Evolutionary conservation across 2,329 filamentous ascomycete genomes (phyloP).

Genomic region (Camptophora hylomeconis): DNA sequence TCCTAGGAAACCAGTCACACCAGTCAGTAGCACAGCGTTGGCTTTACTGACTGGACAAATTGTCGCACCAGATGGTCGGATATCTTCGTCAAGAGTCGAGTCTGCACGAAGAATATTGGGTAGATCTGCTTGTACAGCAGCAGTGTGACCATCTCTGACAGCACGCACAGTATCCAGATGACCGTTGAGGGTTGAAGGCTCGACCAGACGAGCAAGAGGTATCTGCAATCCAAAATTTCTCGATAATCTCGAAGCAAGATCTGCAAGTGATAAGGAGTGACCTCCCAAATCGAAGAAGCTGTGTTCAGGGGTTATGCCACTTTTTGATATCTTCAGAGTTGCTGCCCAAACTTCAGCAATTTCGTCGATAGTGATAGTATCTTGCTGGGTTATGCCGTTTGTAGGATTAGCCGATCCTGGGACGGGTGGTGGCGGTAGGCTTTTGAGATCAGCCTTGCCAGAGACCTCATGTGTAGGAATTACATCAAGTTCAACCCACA

Average conservation of each 20-base stretch:
- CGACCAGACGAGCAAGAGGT: slow-evolving; percentile 57
- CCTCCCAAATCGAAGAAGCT: slow-evolving; percentile 74
- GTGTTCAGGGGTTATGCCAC: slow-evolving; percentile 52
- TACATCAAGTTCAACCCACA: slow-evolving; percentile 61
- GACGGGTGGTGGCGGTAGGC: slow-evolving; percentile 51
- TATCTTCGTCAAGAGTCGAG: slow-evolving; percentile 55
- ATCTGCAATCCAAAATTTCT: slow-evolving; percentile 61
- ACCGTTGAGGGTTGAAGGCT: slow-evolving; percentile 57
- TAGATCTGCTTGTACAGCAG: slow-evolving; percentile 61
- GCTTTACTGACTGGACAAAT: slow-evolving; percentile 51
- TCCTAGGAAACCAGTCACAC: slow-evolving; percentile 63
- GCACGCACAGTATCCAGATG: slow-evolving; percentile 59
- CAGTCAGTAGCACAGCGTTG: slow-evolving; percentile 57
- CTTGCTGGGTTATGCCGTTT: slow-evolving; percentile 35
- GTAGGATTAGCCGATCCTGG: slow-evolving; percentile 28
- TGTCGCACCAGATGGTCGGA: slow-evolving; percentile 42
- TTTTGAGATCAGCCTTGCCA: slow-evolving; percentile 63
- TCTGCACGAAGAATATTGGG: slow-evolving; percentile 57
- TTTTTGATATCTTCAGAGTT: slow-evolving; percentile 51
- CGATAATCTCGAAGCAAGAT: slow-evolving; percentile 57
- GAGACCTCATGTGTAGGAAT: slow-evolving; percentile 67
- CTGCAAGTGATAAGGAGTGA: slow-evolving; percentile 65
- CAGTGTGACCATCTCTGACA: slow-evolving; percentile 59
- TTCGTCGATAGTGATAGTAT: slow-evolving; percentile 52
- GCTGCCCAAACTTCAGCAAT: slow-evolving; percentile 62